These are phyloP conservation scores for Capsella rubella DNA, from an alignment of 441 rosid species.

Conservation along the genomic window DNA sequence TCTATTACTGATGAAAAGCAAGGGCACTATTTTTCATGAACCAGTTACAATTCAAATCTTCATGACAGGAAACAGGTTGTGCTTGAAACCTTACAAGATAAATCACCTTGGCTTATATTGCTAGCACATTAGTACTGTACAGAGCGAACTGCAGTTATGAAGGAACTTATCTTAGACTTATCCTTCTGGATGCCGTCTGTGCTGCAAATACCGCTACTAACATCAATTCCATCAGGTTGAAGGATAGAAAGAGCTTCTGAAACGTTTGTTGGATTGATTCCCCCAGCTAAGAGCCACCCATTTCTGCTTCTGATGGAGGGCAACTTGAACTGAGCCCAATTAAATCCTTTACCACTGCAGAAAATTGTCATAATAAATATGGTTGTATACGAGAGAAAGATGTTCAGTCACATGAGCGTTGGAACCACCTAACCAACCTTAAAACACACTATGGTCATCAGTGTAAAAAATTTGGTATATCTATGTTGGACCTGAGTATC, in stretches of 20 bases:
- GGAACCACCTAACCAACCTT: background rate
- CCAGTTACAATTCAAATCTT: constrained; percentile 27
- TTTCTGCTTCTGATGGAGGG: constrained; percentile 72
- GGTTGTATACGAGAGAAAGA: background rate
- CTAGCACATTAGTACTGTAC: constrained; percentile 46
- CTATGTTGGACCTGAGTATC: background rate
- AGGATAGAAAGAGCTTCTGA: constrained; percentile 67
- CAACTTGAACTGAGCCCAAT: constrained; percentile 70
- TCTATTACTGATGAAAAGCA: background rate
- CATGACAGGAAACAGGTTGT: constrained; percentile 12
- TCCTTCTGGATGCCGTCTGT: constrained; percentile 77
- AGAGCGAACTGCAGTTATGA: constrained; percentile 62
- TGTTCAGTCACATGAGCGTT: background rate
- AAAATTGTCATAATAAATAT: constrained; percentile 12
- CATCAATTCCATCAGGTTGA: constrained; percentile 79
- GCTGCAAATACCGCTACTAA: constrained; percentile 84
- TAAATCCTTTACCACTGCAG: constrained; percentile 85
- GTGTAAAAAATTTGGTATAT: background rate
- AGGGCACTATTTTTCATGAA: background rate
- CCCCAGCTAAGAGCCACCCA: constrained; percentile 94
- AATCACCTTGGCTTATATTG: constrained; percentile 3
- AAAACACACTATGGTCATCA: background rate
- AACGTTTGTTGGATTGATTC: constrained; percentile 74
- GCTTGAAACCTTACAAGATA: constrained; percentile 20
- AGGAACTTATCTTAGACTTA: constrained; percentile 60